Conservation (phyloP, 2,329 filamentous ascomycete species). For the Mycogone perniciosa region DNA sequence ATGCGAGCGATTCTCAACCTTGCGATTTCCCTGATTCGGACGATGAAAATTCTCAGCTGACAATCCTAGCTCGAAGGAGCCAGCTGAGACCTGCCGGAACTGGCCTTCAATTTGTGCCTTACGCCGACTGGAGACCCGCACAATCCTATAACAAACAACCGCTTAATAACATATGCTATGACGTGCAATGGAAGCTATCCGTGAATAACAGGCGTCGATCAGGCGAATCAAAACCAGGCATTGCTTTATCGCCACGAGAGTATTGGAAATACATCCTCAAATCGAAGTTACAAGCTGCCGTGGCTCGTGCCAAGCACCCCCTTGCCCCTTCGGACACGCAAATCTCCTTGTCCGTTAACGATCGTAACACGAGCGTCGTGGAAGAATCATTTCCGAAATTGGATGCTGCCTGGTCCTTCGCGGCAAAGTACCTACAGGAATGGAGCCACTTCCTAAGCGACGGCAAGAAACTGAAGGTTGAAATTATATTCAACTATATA, state of each 20-base stretch:
- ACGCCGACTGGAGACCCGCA: not conserved
- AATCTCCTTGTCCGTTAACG: not conserved
- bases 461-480: not conserved
- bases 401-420: not conserved
- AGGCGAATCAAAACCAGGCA: not conserved
- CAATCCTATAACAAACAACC: not conserved
- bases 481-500: not conserved
- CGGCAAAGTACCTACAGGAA: not conserved
- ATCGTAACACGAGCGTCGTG: not conserved
- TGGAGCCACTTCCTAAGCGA: not conserved
- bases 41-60: conserved; percentile 10
- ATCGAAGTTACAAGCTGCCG: not conserved
- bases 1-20: conserved; percentile 11
- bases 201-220: not conserved
- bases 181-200: not conserved
- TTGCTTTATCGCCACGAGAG: not conserved
- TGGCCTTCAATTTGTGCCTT: not conserved
- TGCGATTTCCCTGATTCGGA: conserved; percentile 4
- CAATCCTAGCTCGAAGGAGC: not conserved
- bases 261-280: not conserved
- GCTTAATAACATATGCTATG: not conserved
- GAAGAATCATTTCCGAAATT: not conserved
- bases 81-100: not conserved
- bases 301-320: not conserved
- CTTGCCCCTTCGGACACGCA: not conserved